Conservation (phyloP, 2,329 filamentous ascomycete species). For the Aspergillus arachidicola region DNA sequence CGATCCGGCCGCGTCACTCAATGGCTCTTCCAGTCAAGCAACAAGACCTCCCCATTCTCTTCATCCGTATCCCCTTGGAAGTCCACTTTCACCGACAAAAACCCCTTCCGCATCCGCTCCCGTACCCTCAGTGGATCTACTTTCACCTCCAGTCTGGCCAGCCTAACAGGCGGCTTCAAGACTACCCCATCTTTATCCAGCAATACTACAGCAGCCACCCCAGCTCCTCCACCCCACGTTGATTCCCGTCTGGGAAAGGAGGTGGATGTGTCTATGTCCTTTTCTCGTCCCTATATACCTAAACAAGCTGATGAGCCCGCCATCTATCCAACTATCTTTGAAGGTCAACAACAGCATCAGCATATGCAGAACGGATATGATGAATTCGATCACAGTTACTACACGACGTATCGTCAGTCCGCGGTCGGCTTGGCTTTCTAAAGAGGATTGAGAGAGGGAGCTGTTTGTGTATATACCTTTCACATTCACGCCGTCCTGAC, state of each 20-base stretch:
- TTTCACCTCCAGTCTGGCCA: constrained; percentile 31
- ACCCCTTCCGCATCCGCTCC: constrained; percentile 29
- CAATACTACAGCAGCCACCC: neutral
- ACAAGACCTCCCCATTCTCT: constrained; percentile 11
- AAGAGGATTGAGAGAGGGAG: neutral
- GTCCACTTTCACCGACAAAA: constrained; percentile 21
- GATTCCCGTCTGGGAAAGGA: neutral
- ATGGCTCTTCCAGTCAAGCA: constrained; percentile 32
- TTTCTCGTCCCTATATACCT: neutral
- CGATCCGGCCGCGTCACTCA: constrained; percentile 33
- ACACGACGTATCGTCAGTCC: constrained; percentile 25
- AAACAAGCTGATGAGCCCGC: constrained; percentile 2
- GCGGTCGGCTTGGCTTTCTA: constrained; percentile 38
- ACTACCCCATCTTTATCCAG: neutral
- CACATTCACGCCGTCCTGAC: neutral
- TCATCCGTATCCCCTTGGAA: constrained; percentile 17
- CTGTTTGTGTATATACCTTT: neutral
- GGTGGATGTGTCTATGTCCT: neutral
- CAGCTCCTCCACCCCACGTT: neutral
- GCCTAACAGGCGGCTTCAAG: constrained; percentile 18
- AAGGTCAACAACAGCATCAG: constrained; percentile 25
- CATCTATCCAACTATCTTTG: constrained; percentile 29
- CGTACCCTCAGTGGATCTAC: constrained; percentile 42
- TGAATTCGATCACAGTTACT: constrained; percentile 14
- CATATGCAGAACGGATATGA: constrained; percentile 19